Conservation (phyloP, 495 filamentous ascomycete species). For the Penicillium tannophilum region DNA sequence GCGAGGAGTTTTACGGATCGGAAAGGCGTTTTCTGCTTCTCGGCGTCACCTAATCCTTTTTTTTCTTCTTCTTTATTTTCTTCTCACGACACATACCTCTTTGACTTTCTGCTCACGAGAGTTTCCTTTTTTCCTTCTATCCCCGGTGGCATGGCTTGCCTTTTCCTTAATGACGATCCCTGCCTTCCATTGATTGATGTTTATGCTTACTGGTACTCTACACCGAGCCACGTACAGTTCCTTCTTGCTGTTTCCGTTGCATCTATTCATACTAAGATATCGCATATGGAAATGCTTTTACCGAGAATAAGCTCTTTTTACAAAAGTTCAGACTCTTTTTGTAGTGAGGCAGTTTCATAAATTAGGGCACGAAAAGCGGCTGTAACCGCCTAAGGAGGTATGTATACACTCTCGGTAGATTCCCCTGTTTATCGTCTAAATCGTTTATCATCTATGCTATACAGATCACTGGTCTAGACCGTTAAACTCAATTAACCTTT, state of each 20-base stretch:
- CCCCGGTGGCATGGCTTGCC: background rate
- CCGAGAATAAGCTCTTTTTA: constrained; percentile 9
- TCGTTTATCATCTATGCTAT: constrained; percentile 2
- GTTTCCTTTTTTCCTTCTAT: constrained; percentile 10
- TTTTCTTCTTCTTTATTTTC: constrained; percentile 19
- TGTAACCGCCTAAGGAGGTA: no score
- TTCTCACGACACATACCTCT: constrained; percentile 28
- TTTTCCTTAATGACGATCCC: constrained; percentile 23
- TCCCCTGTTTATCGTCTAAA: background rate
- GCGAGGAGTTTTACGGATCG: constrained; percentile 19
- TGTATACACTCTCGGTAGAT: background rate
- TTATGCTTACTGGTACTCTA: background rate
- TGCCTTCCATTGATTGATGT: constrained; percentile 4
- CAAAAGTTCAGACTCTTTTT: background rate
- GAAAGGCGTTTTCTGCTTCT: constrained; percentile 25
- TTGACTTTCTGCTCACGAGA: constrained; percentile 9
- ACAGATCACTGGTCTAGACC: constrained; percentile 68
- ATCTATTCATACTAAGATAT: constrained; percentile 21
- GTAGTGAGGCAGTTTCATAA: background rate
- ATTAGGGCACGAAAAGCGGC: background rate
- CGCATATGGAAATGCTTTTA: constrained; percentile 25
- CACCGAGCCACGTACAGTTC: constrained; percentile 16
- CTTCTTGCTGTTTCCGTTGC: constrained; percentile 13
- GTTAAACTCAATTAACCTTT: constrained; percentile 81
- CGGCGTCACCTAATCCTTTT: constrained; percentile 24